Percentiles rank a stretch among this genome's conserved stretches.
phyloP scores from a whole-genome alignment of 148 eudicot species.

The Camellia sinensis region DNA sequence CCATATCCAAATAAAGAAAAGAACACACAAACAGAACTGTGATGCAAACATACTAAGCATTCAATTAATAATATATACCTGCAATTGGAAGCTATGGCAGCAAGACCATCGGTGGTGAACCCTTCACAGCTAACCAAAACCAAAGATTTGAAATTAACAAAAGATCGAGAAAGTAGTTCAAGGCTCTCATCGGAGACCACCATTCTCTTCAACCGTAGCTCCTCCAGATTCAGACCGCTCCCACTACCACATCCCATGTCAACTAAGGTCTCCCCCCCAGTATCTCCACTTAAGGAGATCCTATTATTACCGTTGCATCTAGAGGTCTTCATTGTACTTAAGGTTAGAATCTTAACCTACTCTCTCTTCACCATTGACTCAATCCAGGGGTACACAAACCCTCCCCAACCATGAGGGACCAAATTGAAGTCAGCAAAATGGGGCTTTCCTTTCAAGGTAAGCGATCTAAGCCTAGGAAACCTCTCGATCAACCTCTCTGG shows the following conservation, averaged over 20 bases:
- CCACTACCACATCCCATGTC: too few species aligned
- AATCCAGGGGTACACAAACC: slow-evolving; percentile 68
- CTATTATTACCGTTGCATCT: too few species aligned
- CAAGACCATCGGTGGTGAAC: slow-evolving; percentile 73
- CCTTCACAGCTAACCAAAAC: slow-evolving; percentile 75
- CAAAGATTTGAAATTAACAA: slow-evolving; percentile 62
- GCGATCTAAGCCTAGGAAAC: slow-evolving; percentile 65
- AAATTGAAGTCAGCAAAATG: slow-evolving; percentile 82
- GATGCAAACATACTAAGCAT: neutral
- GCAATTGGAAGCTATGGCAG: slow-evolving; percentile 86
- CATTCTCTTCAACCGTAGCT: slow-evolving; percentile 73
- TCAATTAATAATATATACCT: slow-evolving; percentile 32
- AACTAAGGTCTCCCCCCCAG: too few species aligned
- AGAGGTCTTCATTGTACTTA: too few species aligned
- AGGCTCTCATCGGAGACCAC: slow-evolving; percentile 69
- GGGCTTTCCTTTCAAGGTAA: slow-evolving; percentile 77
- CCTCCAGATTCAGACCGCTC: slow-evolving; percentile 54
- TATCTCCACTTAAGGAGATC: too few species aligned
- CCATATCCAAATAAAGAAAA: neutral
- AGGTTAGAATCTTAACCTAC: too few species aligned
- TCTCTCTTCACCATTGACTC: slow-evolving; percentile 54
- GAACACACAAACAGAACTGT: neutral
- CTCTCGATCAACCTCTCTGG: slow-evolving; percentile 60
- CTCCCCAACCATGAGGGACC: slow-evolving; percentile 87
- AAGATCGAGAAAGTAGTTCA: slow-evolving; percentile 54